A percentile compares a stretch with the other conserved stretches of the same genome.
phyloP scores from a whole-genome alignment of 2,329 filamentous ascomycete species.

The Penicillium sclerotigenum region DNA sequence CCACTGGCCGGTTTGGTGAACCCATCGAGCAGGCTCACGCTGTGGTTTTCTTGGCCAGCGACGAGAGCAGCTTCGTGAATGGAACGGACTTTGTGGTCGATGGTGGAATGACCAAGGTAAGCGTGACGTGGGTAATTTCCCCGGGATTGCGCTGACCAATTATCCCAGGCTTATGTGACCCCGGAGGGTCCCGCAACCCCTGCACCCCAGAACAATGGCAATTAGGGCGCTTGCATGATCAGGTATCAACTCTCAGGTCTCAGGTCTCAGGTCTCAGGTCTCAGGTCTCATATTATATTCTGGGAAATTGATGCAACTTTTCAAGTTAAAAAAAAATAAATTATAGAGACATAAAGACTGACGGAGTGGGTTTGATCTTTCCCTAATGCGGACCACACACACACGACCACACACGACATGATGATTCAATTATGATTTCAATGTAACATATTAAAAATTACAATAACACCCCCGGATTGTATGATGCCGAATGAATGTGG shows the following conservation, averaged over 20 bases:
- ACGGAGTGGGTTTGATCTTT: background rate
- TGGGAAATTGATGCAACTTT: background rate
- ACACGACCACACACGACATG: background rate
- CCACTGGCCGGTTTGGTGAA: constrained; percentile 82
- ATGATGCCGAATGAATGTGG: background rate
- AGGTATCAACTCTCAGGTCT: background rate
- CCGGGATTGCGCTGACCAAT: constrained; percentile 12
- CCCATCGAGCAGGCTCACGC: constrained; percentile 91
- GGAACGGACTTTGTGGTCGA: constrained; percentile 92
- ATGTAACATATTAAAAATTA: background rate
- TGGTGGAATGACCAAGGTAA: constrained; percentile 75
- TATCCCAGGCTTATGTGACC: constrained; percentile 64
- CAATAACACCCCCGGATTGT: background rate
- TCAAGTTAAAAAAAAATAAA: background rate
- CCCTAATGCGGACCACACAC: background rate
- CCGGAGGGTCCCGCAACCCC: constrained; percentile 56
- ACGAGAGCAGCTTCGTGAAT: constrained; percentile 87
- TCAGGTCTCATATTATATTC: background rate
- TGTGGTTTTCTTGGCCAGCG: constrained; percentile 80
- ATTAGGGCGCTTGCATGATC: background rate
- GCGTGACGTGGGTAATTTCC: background rate
- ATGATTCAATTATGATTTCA: background rate
- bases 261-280: background rate
- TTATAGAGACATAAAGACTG: background rate
- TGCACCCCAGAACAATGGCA: constrained; percentile 51